Conservation (phyloP, 352 stramenopile species). For the Phytopythium litorale region DNA sequence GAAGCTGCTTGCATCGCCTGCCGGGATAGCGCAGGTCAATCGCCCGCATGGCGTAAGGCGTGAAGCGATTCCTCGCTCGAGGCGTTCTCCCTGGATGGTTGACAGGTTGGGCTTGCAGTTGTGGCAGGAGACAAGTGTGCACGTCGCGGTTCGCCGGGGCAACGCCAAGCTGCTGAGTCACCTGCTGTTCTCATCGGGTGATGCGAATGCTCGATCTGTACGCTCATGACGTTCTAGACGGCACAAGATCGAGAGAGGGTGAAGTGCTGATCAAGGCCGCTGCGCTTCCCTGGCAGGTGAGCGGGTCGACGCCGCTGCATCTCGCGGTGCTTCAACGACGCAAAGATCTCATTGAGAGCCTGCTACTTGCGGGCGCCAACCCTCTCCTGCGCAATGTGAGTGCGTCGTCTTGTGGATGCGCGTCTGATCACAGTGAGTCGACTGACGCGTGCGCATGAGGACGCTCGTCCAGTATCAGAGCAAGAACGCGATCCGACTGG, state of each 20-base stretch:
- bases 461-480: slow-evolving; percentile 30
- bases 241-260: background rate
- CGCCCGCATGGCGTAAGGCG: slow-evolving; percentile 33
- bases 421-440: background rate
- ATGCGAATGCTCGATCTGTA: slow-evolving; percentile 51
- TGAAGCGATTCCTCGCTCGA: background rate
- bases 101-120: slow-evolving; percentile 17
- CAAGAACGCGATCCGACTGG: slow-evolving; percentile 46
- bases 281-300: slow-evolving; percentile 24
- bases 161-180: slow-evolving; percentile 57
- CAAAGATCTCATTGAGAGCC: slow-evolving; percentile 50
- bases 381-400: slow-evolving; percentile 54
- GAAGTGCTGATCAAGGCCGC: background rate
- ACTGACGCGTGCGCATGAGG: background rate
- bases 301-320: slow-evolving; percentile 59
- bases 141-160: slow-evolving; percentile 46
- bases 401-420: background rate
- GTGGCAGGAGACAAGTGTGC: slow-evolving; percentile 58
- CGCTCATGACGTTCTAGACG: background rate
- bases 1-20: slow-evolving; percentile 27
- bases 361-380: slow-evolving; percentile 53
- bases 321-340: slow-evolving; percentile 43
- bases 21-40: slow-evolving; percentile 42
- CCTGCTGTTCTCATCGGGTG: slow-evolving; percentile 36
- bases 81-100: background rate